Conservation (phyloP, 2,329 filamentous ascomycete genomes). For the Apiospora rasikravindrae region DNA sequence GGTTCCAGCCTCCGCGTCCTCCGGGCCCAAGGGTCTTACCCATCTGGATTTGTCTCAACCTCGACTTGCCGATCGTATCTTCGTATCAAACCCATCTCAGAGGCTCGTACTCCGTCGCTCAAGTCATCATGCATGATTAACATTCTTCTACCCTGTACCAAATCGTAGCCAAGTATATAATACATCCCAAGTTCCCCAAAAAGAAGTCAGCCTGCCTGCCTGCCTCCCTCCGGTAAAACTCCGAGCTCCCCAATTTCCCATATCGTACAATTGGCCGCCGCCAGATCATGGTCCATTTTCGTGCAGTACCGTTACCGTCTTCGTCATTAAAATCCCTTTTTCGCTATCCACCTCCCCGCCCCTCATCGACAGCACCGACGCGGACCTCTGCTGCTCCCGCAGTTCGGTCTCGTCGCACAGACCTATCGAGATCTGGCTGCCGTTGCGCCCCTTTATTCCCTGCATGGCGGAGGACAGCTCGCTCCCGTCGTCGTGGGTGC, state of each 20-base stretch:
- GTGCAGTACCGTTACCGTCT: background rate
- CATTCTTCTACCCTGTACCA: background rate
- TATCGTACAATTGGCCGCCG: background rate
- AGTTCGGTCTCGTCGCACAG: background rate
- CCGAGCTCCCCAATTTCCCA: background rate
- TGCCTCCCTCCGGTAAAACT: background rate
- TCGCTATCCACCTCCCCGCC: background rate
- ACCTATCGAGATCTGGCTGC: background rate
- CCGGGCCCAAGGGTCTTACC: no score
- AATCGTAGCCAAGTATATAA: background rate
- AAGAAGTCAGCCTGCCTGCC: background rate
- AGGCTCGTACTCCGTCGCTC: background rate
- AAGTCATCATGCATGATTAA: background rate
- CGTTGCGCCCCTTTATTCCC: background rate
- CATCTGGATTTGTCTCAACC: no score
- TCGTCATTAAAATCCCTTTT: background rate
- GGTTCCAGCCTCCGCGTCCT: no score
- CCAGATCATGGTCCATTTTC: background rate
- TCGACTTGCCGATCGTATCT: no score
- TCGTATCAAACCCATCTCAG: background rate
- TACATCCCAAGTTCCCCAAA: background rate
- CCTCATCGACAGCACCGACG: background rate
- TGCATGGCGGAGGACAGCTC: background rate
- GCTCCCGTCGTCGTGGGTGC: background rate
- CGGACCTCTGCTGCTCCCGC: background rate